Evolutionary conservation across 2,329 filamentous ascomycete genomes (phyloP), one percentile per base, ranked within the genome.

Genomic region (Orbilia quercus): DNA sequence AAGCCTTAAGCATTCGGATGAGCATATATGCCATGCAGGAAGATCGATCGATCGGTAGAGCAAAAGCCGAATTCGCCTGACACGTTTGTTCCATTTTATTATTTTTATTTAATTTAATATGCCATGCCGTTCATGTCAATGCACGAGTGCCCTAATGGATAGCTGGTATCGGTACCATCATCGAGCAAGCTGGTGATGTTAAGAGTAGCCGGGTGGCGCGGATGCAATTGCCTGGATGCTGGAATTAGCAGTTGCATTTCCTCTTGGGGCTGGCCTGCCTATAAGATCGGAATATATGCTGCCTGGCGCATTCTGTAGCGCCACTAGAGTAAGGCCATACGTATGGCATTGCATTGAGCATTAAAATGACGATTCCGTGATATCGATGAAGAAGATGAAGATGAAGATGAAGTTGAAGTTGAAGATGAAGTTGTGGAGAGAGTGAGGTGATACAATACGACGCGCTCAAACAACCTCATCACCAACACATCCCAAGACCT

Each of bases 401-500:
- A 28, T n/a, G 47, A 48, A 7, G 47, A 16, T 50, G 28, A 14
- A 51, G 47, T n/a, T 14, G 2, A 25, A 3, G 47, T 12, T 6
- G 44, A 48, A 48, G 44, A 20, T 9, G 9, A 5, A 16, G 23
- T 6, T 9, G n/a, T 34, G 31, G 47, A 51, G 9, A n/a, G n/a
- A 16, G n/a, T 14, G 6, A 2, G 11, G 14, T 16, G 20, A 42
- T 11, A 31, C 6, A 7, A 14, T 22, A 59, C 2, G 57, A 65
- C 62, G 62, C 50, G 50, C 62, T 57, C 62, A 55, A 65, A 65
- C 64, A 55, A 62, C 64, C 55, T 69, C 64, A 59, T 25, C 55
- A 14, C 45, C 50, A 55, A 58, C 42, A 22, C 48, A 44, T 2
- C 6, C 54, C 28, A n/a, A 28, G 28, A 50, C 38, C 38, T 18